phyloP scores from a whole-genome alignment of 225 moss, liverwort and hornwort genomes.

The Takakia lepidozioides region DNA sequence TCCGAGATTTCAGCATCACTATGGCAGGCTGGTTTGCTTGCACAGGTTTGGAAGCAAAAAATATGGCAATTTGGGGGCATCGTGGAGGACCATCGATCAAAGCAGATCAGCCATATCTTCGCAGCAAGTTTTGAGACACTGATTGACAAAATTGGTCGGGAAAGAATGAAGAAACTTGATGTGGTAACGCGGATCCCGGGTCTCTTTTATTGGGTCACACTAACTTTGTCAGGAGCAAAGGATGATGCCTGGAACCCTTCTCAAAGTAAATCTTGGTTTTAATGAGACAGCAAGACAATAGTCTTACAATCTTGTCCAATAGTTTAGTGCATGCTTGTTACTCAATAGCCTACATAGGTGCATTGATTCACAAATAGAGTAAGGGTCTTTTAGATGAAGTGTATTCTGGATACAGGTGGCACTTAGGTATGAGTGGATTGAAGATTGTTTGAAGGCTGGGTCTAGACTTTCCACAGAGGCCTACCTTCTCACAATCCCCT shows the following conservation, averaged over 20 bases:
- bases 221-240: too few relatives aligned
- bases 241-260: too few relatives aligned
- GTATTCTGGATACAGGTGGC: slow-evolving; percentile 42
- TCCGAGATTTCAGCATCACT: too few relatives aligned
- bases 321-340: too few relatives aligned
- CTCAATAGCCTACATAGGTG: too few relatives aligned
- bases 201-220: too few relatives aligned
- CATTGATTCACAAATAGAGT: too few relatives aligned
- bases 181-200: too few relatives aligned
- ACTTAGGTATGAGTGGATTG: slow-evolving; percentile 72
- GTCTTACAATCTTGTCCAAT: too few relatives aligned
- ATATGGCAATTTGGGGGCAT: slow-evolving; percentile 63
- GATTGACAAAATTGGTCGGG: slow-evolving; percentile 38
- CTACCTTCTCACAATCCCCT: slow-evolving; percentile 27
- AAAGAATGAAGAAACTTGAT: slow-evolving; percentile 30
- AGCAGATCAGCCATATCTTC: slow-evolving; percentile 61
- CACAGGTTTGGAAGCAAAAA: slow-evolving; percentile 89
- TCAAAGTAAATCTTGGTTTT: too few relatives aligned
- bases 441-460: slow-evolving; percentile 83
- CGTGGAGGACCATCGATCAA: slow-evolving; percentile 58
- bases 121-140: slow-evolving; percentile 42
- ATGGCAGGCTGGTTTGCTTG: slow-evolving; percentile 1
- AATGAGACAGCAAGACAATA: too few relatives aligned
- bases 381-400: too few relatives aligned
- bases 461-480: slow-evolving; percentile 28